Evolutionary conservation across 768 basidiomycete genomes (phyloP).

Genomic region (Suillus variegatus): DNA sequence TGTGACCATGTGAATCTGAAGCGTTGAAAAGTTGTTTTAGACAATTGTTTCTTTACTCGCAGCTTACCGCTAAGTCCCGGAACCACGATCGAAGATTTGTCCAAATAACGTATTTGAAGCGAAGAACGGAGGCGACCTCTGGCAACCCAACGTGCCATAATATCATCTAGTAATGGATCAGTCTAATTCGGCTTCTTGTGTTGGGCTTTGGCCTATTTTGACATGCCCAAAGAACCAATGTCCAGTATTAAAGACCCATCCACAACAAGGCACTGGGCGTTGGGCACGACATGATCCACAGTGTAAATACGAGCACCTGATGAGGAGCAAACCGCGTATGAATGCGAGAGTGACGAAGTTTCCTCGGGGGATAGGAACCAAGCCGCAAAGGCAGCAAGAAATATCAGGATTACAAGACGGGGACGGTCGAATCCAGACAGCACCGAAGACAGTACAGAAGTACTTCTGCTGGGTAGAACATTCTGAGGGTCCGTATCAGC

Average conservation of each 20-base stretch:
- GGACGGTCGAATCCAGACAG: neutral
- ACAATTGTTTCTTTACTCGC: neutral
- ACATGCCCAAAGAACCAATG: constrained; percentile 57
- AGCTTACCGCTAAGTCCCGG: constrained; percentile 72
- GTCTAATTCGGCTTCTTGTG: constrained; percentile 4
- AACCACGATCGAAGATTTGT: constrained; percentile 59
- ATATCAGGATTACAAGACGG: constrained; percentile 10
- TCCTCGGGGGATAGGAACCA: constrained; percentile 12
- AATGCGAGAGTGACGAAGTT: constrained; percentile 19
- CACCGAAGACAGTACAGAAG: neutral
- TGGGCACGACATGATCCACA: constrained; percentile 55
- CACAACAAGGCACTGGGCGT: constrained; percentile 66
- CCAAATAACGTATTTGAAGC: constrained; percentile 49
- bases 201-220: neutral
- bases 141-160: constrained; percentile 42
- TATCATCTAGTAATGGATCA: constrained; percentile 35
- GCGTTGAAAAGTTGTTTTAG: constrained; percentile 1
- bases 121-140: constrained; percentile 23
- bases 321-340: constrained; percentile 66
- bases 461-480: neutral
- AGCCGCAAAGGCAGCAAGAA: constrained; percentile 11
- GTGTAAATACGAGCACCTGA: constrained; percentile 59
- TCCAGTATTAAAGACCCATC: constrained; percentile 50
- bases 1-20: constrained; percentile 79
- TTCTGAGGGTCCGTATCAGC: neutral